Conservation (phyloP, 1,284 basidiomycete genomes). For the Fomitiporia mediterranea region DNA sequence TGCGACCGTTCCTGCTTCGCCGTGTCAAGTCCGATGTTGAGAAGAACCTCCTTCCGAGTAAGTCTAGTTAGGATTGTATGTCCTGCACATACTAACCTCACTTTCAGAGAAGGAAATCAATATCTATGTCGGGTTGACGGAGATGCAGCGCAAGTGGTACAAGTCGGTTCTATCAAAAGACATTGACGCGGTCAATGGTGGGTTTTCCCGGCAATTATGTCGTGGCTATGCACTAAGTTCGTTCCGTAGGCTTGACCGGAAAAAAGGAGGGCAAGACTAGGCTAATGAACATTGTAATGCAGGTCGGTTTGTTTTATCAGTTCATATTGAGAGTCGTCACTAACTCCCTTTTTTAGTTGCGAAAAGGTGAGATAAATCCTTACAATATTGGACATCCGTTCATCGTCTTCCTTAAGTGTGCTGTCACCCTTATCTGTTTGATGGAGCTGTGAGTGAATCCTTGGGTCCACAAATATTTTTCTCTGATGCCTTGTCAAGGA, state of each 20-base stretch:
- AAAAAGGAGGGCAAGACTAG: slow-evolving; percentile 99
- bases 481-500: slow-evolving; percentile 45
- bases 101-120: slow-evolving; percentile 94
- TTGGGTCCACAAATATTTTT: not conserved
- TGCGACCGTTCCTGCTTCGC: slow-evolving; percentile 91
- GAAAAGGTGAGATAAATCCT: slow-evolving; percentile 41
- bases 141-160: slow-evolving; percentile 99
- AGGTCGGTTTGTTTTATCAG: slow-evolving; percentile 51
- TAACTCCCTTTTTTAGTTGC: slow-evolving; percentile 41
- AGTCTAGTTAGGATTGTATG: slow-evolving; percentile 25
- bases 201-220: slow-evolving; percentile 16
- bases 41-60: slow-evolving; percentile 90
- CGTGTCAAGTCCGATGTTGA: slow-evolving; percentile 98
- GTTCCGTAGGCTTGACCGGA: slow-evolving; percentile 64
- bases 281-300: slow-evolving; percentile 99
- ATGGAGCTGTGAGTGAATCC: slow-evolving; percentile 64
- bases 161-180: slow-evolving; percentile 95
- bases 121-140: slow-evolving; percentile 95
- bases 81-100: not conserved
- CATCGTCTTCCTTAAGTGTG: slow-evolving; percentile 41
- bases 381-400: not conserved
- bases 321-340: not conserved
- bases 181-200: slow-evolving; percentile 96
- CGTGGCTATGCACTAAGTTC: not conserved
- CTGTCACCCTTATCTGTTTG: slow-evolving; percentile 83